Base-by-base conservation (phyloP, 2,329 filamentous ascomycete species). In the Fusarium subglutinans region DNA sequence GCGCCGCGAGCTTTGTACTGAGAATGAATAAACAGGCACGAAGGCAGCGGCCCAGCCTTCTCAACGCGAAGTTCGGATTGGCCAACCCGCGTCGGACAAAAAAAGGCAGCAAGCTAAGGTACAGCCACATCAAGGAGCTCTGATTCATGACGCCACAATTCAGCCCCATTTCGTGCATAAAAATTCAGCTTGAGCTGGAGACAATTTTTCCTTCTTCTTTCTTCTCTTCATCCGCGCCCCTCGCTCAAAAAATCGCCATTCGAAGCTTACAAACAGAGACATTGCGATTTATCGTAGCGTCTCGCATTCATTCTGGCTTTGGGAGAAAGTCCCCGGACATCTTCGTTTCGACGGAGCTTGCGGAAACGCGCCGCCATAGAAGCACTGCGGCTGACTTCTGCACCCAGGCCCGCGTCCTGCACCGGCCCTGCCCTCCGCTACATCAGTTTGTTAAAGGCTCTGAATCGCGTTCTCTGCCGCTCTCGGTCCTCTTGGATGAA, bases 301-400 rank as follows among this genome's bases (percentile, higher is more conserved):
- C 76, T 84, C 64, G 20, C 24, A 53, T 82, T 79, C 26, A 53
- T 53, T 62, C 50, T 73, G 33, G 95, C 95, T 98, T 98, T 96
- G 95, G 96, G 96, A 98, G 96, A 98, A 98, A 98, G 96, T 98
- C 96, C 96, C 96, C 96, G 96, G 96, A 98, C 95, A 89, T 88
- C 88, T 86, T 72, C 57, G 72, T 74, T 83, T 81, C 76, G 66
- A 75, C 77, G 63, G 80, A 81, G 80, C 79, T 80, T 90, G 95
- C 94, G 94, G 94, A 97, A 97, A 98, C 94, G 94, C 95, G 94
- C 94, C 95, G 95, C 95, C 96, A 97, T 95, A 98, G 92, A 97
- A 97, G 95, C 95, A 95, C 89, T 87, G 95, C 94, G 94, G 94
- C 92, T 95, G 85, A 94, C 90, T 90, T 90, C 88, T 87, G 89